A percentile compares a stretch with the other conserved stretches of the same genome.
Conservation (phyloP, 2,329 filamentous ascomycete genomes). For the Xylaria sp. region DNA sequence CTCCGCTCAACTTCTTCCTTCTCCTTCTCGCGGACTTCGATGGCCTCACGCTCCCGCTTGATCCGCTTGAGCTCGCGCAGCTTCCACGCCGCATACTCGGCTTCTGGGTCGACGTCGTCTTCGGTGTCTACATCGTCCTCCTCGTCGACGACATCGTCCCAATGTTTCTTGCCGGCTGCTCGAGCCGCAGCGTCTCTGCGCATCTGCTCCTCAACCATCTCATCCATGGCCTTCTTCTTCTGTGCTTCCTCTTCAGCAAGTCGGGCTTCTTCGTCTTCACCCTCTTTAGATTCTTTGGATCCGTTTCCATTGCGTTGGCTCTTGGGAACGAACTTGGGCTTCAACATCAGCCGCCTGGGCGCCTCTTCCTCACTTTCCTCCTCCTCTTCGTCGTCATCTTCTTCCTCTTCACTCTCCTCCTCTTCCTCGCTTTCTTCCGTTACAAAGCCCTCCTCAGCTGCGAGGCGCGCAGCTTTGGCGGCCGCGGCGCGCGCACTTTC, state of each 20-base stretch:
- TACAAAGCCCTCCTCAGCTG: conserved; percentile 65
- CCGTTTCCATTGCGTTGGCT: conserved; percentile 49
- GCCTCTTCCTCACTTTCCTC: conserved; percentile 59
- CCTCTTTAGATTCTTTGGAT: conserved; percentile 14
- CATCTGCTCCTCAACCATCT: conserved; percentile 85
- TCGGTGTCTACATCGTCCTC: conserved; percentile 83
- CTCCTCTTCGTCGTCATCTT: conserved; percentile 44
- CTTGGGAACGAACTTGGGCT: conserved; percentile 66
- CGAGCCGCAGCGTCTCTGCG: conserved; percentile 77
- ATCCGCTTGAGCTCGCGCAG: conserved; percentile 87
- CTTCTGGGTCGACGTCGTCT: conserved; percentile 83
- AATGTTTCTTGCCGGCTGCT: conserved; percentile 77
- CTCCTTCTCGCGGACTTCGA: conserved; percentile 83
- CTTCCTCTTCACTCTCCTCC: conserved; percentile 41
- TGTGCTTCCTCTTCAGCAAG: conserved; percentile 49
- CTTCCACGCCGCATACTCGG: conserved; percentile 91
- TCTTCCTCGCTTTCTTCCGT: conserved; percentile 53
- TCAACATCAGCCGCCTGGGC: conserved; percentile 60
- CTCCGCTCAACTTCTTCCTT: conserved; percentile 87
- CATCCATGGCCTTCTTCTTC: conserved; percentile 73
- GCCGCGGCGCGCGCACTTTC: conserved; percentile 52
- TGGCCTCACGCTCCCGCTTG: conserved; percentile 81
- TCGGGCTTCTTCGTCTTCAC: conserved; percentile 26
- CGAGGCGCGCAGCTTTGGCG: conserved; percentile 53
- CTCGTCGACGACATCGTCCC: conserved; percentile 75